Conservation (phyloP, 2,329 filamentous ascomycete species). For the Diaporthe sp. region DNA sequence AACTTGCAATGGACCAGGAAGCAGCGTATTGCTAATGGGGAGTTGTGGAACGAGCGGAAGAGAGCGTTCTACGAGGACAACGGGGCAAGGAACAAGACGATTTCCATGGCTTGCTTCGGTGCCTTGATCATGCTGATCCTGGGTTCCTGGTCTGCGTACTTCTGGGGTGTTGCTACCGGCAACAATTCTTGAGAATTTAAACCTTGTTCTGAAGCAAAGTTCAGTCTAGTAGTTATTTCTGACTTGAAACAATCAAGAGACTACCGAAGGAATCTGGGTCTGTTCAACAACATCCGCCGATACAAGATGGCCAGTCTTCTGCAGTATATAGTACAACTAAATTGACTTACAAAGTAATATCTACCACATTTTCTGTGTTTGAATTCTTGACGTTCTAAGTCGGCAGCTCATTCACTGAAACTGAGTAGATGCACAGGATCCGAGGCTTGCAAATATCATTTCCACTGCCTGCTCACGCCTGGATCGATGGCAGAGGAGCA, state of each 20-base stretch:
- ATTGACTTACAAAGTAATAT: too few relatives aligned
- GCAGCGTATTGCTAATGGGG: conserved; percentile 60
- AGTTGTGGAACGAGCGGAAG: conserved; percentile 57
- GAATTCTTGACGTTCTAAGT: too few relatives aligned
- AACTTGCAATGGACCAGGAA: conserved; percentile 71
- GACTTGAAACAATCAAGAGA: too few relatives aligned
- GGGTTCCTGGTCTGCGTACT: conserved; percentile 69
- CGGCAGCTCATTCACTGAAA: too few relatives aligned
- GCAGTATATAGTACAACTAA: too few relatives aligned
- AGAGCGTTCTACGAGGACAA: conserved; percentile 49
- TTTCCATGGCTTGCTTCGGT: conserved; percentile 59
- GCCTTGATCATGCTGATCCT: conserved; percentile 57
- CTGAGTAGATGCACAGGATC: too few relatives aligned
- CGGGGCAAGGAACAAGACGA: conserved; percentile 53
- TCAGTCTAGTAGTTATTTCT: too few relatives aligned
- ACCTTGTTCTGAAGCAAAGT: too few relatives aligned
- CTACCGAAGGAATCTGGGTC: too few relatives aligned
- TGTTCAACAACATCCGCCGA: too few relatives aligned
- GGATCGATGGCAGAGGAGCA: neutral
- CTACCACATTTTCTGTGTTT: too few relatives aligned
- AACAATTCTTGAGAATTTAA: conserved; percentile 51
- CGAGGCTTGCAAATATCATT: neutral
- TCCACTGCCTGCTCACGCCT: neutral
- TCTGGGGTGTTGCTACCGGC: conserved; percentile 71
- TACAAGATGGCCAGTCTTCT: too few relatives aligned